A percentile compares a stretch with the other conserved stretches of the same genome.
Conservation (phyloP, 2,329 filamentous ascomycete genomes). For the Colletotrichum incanum region DNA sequence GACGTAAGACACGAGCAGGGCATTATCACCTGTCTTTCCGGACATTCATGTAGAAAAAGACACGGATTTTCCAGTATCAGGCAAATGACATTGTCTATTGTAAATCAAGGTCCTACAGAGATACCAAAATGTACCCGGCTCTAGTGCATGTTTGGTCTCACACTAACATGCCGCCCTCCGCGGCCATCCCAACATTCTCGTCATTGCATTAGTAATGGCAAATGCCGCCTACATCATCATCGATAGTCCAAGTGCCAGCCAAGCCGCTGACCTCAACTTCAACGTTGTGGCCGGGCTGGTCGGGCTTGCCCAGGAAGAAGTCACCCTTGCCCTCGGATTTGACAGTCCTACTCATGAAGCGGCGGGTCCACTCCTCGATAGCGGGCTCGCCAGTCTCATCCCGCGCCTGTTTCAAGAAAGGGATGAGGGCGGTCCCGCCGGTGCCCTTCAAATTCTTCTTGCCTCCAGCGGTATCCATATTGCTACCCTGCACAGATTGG, state of each 20-base stretch:
- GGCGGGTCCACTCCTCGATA: slow-evolving; percentile 75
- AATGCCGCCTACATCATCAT: slow-evolving; percentile 81
- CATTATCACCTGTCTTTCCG: no score
- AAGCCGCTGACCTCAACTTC: slow-evolving; percentile 75
- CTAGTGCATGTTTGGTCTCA: slow-evolving; percentile 25
- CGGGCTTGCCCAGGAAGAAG: slow-evolving; percentile 71
- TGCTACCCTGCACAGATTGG: slow-evolving; percentile 41
- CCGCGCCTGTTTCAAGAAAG: slow-evolving; percentile 95
- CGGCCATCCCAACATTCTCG: background rate
- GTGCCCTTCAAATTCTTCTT: slow-evolving; percentile 84
- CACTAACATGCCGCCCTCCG: background rate
- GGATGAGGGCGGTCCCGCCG: slow-evolving; percentile 92
- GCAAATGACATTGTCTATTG: background rate
- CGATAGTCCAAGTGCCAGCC: slow-evolving; percentile 90
- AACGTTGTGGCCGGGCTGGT: slow-evolving; percentile 55
- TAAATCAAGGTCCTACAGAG: background rate
- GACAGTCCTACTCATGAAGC: slow-evolving; percentile 70
- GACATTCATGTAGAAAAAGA: no score
- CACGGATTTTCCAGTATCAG: no score
- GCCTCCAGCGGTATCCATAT: slow-evolving; percentile 50
- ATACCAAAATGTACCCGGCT: background rate
- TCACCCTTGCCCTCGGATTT: slow-evolving; percentile 67
- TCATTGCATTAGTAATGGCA: slow-evolving; percentile 64
- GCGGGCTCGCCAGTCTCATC: slow-evolving; percentile 97
- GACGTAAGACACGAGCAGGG: background rate